These are phyloP conservation scores for Clarireedia monteithiana DNA, from an alignment of 2,329 filamentous ascomycete species.

Conservation along the genomic window DNA sequence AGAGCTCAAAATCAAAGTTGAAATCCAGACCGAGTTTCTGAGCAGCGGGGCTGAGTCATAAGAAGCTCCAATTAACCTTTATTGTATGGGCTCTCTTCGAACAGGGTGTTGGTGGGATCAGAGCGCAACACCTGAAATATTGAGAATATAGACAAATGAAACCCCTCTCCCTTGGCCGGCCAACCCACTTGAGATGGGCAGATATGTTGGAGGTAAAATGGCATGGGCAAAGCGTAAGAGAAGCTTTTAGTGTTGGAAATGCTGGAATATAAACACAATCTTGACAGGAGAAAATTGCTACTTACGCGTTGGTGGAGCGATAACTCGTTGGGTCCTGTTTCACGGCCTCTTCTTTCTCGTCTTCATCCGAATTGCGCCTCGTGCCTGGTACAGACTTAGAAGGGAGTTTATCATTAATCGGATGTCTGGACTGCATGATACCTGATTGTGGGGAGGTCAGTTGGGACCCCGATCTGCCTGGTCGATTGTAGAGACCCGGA, in stretches of 20 bases:
- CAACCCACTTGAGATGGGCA: too few relatives aligned
- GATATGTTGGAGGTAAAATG: too few relatives aligned
- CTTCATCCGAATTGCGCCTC: constrained; percentile 83
- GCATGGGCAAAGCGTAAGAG: too few relatives aligned
- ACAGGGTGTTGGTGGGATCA: too few relatives aligned
- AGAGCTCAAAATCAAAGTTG: too few relatives aligned
- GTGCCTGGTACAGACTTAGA: constrained; percentile 83
- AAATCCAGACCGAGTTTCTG: too few relatives aligned
- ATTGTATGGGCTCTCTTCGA: too few relatives aligned
- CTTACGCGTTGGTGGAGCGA: constrained; percentile 72
- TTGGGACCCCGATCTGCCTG: constrained; percentile 69
- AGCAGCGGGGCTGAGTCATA: too few relatives aligned
- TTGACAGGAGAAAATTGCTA: constrained; percentile 29
- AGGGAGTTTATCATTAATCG: constrained; percentile 58
- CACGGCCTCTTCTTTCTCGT: constrained; percentile 73
- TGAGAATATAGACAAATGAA: too few relatives aligned
- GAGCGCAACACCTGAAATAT: too few relatives aligned
- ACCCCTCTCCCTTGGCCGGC: too few relatives aligned
- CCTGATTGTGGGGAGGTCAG: constrained; percentile 69
- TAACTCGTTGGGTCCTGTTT: constrained; percentile 63
- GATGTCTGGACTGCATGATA: constrained; percentile 50
- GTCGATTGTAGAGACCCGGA: constrained; percentile 65
- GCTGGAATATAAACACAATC: background rate
- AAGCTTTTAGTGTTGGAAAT: background rate
- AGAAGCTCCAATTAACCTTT: too few relatives aligned